These are phyloP conservation scores for Lactuca saligna DNA, from an alignment of 129 eudicot species.

Conservation along the genomic window DNA sequence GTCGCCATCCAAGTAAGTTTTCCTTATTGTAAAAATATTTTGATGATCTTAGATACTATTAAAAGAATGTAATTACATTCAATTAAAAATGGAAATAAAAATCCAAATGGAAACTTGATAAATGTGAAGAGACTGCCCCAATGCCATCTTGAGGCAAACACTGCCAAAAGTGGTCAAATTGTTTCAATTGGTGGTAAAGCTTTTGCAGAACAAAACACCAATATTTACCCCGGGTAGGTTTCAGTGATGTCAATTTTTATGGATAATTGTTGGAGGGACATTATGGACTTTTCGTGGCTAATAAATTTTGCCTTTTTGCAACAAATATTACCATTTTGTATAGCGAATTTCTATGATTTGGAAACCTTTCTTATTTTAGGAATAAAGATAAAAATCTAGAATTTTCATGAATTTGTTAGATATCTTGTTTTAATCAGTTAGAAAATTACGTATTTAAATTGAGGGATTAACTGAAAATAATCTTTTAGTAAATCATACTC, in stretches of 20 bases:
- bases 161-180: slow-evolving; percentile 10
- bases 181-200: slow-evolving; percentile 14
- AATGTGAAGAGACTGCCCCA: slow-evolving; percentile 4
- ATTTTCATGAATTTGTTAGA: background rate
- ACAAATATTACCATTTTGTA: background rate
- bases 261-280: background rate
- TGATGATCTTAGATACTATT: too few relatives aligned
- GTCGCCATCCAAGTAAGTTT: too few relatives aligned
- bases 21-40: too few relatives aligned
- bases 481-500: too few relatives aligned
- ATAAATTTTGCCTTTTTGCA: background rate
- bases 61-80: background rate
- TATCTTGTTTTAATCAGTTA: background rate
- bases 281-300: slow-evolving; percentile 9
- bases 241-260: background rate
- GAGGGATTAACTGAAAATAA: background rate
- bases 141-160: slow-evolving; percentile 17
- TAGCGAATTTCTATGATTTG: background rate
- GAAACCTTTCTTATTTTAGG: background rate
- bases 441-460: background rate
- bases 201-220: slow-evolving; percentile 3
- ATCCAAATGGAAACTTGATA: slow-evolving; percentile 4
- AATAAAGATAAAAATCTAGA: background rate
- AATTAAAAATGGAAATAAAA: background rate
- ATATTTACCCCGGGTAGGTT: slow-evolving; percentile 1